A percentile compares a stretch with the other conserved stretches of the same genome.
Conservation (phyloP, 306 rosid species). For the Vigna trinervia region DNA sequence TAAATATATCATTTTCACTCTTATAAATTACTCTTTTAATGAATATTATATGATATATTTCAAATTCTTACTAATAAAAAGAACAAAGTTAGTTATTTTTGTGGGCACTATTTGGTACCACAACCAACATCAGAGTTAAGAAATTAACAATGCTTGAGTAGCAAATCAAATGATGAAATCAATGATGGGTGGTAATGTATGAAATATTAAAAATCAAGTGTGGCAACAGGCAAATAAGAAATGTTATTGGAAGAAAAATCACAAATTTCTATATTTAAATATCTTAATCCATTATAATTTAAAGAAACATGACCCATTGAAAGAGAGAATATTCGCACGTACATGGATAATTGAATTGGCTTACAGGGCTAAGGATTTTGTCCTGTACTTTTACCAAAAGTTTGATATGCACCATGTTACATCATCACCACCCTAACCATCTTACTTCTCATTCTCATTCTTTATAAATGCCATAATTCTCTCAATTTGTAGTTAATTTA, state of each 20-base stretch:
- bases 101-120: neutral
- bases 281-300: neutral
- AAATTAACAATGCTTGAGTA: neutral
- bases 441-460: neutral
- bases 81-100: neutral
- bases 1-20: no score
- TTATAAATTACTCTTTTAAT: no score
- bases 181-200: neutral
- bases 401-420: neutral
- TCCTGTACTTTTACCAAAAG: neutral
- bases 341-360: neutral
- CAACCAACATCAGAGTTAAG: neutral
- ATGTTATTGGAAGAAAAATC: neutral
- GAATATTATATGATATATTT: no score
- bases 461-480: neutral
- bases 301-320: neutral
- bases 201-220: constrained; percentile 3
- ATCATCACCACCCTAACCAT: neutral
- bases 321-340: constrained; percentile 39
- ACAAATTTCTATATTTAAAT: neutral
- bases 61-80: no score
- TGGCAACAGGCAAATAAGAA: neutral
- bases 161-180: neutral
- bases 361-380: constrained; percentile 10
- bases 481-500: neutral